Base-by-base conservation (phyloP, 2,329 filamentous ascomycete genomes). In the Chalaropsis thielavioides region DNA sequence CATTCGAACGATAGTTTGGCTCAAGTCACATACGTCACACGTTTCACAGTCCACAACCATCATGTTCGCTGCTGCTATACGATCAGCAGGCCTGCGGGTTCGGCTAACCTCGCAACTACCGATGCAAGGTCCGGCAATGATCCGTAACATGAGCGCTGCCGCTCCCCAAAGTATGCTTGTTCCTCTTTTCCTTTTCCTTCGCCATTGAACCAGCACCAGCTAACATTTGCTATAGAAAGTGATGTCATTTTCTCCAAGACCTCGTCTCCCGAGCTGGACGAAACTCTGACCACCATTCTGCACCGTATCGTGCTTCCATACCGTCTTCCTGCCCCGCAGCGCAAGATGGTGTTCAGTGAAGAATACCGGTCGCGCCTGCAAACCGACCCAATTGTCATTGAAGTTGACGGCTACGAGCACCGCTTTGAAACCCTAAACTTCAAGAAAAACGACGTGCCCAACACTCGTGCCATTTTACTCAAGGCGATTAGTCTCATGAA, bases 231-330 rank as follows among this genome's bases (percentile, higher is more conserved):
- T 4, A n/a, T 24, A 67, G 66, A 61, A 41, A 65, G 63, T 35
- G 61, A 67, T 61, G 74, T 78, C 67, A 72, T 80, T 65, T 85
- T 85, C 71, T 72, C 75, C 7, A 75, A 77, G 63, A 79, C 81
- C 3, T 81, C 80, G 15, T 80, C 80, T 54, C 68, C 76, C 24
- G 75, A 82, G 64, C 78, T 88, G 67, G 79, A 86, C 71, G 66
- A 72, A 13, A 70, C 79, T 40, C 79, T 88, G 67, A 72, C 73
- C 49, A 73, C 70, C 24, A 78, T 87, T 71, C 82, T 84, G 68
- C 74, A 78, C 58, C 80, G 81, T 69, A 78, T 85, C 72, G 81
- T 88, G 71, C 74, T 88, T 51, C 84, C 84, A n/a, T 74, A 78
- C 40, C 81, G 84, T 71, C 80, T 89, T 35, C 76, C 79, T 24